Percentiles rank a stretch among this genome's conserved stretches.
These are phyloP conservation scores for Plasmodium coatneyi DNA, from an alignment of 169 alveolate genomes.

Conservation along the genomic window DNA sequence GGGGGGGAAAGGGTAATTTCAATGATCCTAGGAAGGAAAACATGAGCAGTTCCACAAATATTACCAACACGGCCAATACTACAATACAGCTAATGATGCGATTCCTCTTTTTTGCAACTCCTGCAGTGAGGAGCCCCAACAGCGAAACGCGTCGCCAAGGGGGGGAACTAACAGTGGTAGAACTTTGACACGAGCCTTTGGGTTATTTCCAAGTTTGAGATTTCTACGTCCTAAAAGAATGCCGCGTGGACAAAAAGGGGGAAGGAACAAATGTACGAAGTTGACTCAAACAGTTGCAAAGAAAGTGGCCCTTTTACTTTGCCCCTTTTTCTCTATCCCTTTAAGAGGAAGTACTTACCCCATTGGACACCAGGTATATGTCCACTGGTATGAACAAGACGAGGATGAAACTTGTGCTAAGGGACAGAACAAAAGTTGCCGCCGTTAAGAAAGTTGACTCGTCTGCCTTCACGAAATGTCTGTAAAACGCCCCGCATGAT, in stretches of 20 bases:
- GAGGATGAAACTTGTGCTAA: slow-evolving; percentile 49
- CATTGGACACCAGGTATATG: slow-evolving; percentile 66
- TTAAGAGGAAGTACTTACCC: slow-evolving; percentile 15
- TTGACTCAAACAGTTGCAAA: neutral
- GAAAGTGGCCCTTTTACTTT: neutral
- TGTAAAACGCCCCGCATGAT: slow-evolving; percentile 60
- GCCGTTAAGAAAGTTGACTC: slow-evolving; percentile 59
- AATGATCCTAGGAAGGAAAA: neutral
- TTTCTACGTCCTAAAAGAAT: slow-evolving; percentile 34
- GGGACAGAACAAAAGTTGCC: slow-evolving; percentile 46
- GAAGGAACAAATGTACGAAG: neutral
- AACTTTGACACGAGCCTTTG: slow-evolving; percentile 49
- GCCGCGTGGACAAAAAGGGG: neutral
- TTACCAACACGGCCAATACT: no score
- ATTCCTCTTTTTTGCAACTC: neutral
- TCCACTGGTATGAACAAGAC: slow-evolving; percentile 66
- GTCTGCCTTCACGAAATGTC: slow-evolving; percentile 35
- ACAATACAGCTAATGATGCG: neutral
- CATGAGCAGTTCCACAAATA: neutral
- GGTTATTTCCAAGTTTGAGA: slow-evolving; percentile 56
- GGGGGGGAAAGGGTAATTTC: neutral
- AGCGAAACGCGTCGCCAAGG: neutral
- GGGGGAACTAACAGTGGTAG: slow-evolving; percentile 43
- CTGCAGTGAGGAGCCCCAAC: neutral
- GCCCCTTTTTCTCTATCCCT: neutral